phyloP scores from a whole-genome alignment of 2,329 filamentous ascomycete genomes.

The Penicillium sp. region DNA sequence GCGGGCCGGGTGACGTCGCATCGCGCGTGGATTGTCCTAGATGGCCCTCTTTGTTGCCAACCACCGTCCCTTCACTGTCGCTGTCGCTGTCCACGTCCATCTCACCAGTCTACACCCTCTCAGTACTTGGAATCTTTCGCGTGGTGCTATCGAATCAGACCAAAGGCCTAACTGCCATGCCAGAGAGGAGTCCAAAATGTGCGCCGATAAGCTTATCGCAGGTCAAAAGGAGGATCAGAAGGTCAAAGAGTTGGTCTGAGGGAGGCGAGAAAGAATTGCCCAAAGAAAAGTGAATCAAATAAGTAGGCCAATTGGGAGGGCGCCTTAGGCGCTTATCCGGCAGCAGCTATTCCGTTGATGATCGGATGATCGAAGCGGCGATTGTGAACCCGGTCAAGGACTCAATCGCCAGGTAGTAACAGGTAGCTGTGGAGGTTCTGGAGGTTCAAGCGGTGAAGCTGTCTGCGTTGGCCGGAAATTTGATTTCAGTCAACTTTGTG shows the following conservation, averaged over 20 bases:
- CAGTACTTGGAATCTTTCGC: slow-evolving; percentile 8
- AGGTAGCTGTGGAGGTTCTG: neutral
- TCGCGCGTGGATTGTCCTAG: slow-evolving; percentile 1
- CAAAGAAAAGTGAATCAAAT: neutral
- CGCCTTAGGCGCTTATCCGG: slow-evolving; percentile 9
- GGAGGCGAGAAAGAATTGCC: neutral
- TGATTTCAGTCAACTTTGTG: neutral
- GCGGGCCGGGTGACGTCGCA: slow-evolving; percentile 5
- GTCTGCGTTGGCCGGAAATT: slow-evolving; percentile 2
- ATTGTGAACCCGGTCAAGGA: neutral
- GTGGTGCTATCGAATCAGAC: slow-evolving; percentile 4
- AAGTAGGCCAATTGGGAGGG: neutral
- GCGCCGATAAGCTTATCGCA: neutral
- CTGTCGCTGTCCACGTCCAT: slow-evolving; percentile 27
- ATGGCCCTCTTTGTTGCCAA: slow-evolving; percentile 14
- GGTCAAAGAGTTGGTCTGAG: neutral
- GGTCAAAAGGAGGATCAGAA: neutral
- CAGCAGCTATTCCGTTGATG: slow-evolving; percentile 3
- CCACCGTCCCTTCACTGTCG: slow-evolving; percentile 15
- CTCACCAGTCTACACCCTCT: slow-evolving; percentile 14
- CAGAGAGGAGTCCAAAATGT: neutral
- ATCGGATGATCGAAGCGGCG: slow-evolving; percentile 16
- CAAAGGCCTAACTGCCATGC: slow-evolving; percentile 20
- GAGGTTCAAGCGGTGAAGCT: slow-evolving; percentile 10
- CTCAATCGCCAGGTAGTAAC: neutral